Conservation (phyloP, 2,329 filamentous ascomycete genomes). For the Plenodomus biglobosus region DNA sequence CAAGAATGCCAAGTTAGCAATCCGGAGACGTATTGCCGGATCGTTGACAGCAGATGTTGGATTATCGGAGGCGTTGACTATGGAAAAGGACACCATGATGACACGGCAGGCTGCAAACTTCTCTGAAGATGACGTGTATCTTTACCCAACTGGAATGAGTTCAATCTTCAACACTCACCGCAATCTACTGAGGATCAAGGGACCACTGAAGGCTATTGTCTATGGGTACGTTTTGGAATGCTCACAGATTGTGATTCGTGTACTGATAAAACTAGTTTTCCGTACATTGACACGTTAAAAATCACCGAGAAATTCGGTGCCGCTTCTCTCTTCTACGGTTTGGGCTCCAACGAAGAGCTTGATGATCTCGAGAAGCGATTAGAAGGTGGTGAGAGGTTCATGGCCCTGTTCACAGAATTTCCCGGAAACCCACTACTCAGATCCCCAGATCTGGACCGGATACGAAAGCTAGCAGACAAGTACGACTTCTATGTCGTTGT, state of each 20-base stretch:
- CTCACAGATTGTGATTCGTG: neutral
- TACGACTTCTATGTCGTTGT: constrained; percentile 90
- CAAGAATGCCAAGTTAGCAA: constrained; percentile 79
- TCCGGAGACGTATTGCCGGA: constrained; percentile 84
- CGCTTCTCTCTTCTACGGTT: constrained; percentile 84
- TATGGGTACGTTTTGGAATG: constrained; percentile 60
- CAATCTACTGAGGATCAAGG: constrained; percentile 65
- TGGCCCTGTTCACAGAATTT: constrained; percentile 91
- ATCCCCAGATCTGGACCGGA: constrained; percentile 80
- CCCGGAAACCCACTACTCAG: constrained; percentile 87
- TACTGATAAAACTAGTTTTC: constrained; percentile 58
- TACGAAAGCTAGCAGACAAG: constrained; percentile 74
- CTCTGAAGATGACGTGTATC: constrained; percentile 81
- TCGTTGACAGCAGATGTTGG: constrained; percentile 75
- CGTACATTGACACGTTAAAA: constrained; percentile 95
- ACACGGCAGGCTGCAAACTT: constrained; percentile 60
- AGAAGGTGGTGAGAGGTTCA: constrained; percentile 70
- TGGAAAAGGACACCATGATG: constrained; percentile 47
- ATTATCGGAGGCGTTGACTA: constrained; percentile 60
- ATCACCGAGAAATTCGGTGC: constrained; percentile 93
- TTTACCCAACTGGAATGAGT: constrained; percentile 91
- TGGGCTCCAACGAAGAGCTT: constrained; percentile 73
- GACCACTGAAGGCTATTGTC: constrained; percentile 73
- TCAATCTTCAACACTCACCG: constrained; percentile 89
- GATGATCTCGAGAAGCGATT: constrained; percentile 79